phyloP scores from a whole-genome alignment of 78 protist genomes.

The Mantamonas sphyraenae region DNA sequence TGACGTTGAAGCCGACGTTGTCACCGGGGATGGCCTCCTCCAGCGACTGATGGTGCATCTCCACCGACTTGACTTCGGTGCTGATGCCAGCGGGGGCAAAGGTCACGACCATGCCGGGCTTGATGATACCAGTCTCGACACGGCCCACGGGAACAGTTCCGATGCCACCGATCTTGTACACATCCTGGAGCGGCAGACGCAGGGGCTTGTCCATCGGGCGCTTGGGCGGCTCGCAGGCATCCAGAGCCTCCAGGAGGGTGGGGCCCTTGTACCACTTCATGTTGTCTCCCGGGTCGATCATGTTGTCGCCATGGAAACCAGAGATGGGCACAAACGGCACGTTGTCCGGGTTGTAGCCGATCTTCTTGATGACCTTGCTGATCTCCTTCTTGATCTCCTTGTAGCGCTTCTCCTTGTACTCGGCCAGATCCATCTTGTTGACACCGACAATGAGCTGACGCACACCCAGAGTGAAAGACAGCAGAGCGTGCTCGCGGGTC shows the following conservation, averaged over 20 bases:
- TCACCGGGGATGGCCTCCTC: slow-evolving; percentile 88
- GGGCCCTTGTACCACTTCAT: slow-evolving; percentile 89
- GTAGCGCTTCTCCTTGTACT: slow-evolving; percentile 73
- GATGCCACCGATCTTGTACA: slow-evolving; percentile 96
- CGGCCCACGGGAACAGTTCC: slow-evolving; percentile 97
- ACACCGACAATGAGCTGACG: slow-evolving; percentile 86
- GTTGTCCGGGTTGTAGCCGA: slow-evolving; percentile 83
- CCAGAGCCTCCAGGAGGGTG: slow-evolving; percentile 77
- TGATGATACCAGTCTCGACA: slow-evolving; percentile 90
- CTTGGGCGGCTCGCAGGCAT: slow-evolving; percentile 75
- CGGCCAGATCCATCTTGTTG: slow-evolving; percentile 95
- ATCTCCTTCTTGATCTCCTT: slow-evolving; percentile 80
- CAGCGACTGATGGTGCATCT: slow-evolving; percentile 93
- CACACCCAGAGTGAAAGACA: slow-evolving; percentile 93
- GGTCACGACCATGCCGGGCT: slow-evolving; percentile 79
- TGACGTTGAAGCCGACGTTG: slow-evolving; percentile 97
- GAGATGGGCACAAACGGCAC: slow-evolving; percentile 89
- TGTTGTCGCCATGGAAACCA: slow-evolving; percentile 95
- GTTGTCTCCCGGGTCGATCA: slow-evolving; percentile 79
- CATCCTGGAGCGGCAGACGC: slow-evolving; percentile 95
- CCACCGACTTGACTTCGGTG: slow-evolving; percentile 91
- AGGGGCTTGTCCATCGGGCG: slow-evolving; percentile 95
- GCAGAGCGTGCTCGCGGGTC: slow-evolving; percentile 96
- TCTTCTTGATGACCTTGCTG: too few species aligned
- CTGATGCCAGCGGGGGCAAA: slow-evolving; percentile 86